Percentiles rank a stretch among this genome's conserved stretches.
Evolutionary conservation across 345 rosid genomes (phyloP).

Genomic region (Lumnitzera racemosa): DNA sequence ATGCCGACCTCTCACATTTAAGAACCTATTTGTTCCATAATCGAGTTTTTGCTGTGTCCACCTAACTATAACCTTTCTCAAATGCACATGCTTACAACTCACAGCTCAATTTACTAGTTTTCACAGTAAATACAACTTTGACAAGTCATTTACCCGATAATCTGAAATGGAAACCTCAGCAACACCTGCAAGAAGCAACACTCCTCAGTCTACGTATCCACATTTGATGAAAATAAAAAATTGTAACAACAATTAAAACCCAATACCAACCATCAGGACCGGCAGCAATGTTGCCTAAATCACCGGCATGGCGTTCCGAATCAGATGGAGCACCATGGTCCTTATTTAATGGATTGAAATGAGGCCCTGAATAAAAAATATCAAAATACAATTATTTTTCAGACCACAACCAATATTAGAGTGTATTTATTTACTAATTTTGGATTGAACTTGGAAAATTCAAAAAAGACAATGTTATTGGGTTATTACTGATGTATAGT

Average conservation of each 20-base stretch:
- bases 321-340: constrained; percentile 74
- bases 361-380: constrained; percentile 48
- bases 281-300: constrained; percentile 81
- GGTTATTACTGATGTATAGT: not conserved
- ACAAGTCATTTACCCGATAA: constrained; percentile 32
- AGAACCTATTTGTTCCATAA: too few relatives aligned
- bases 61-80: too few relatives aligned
- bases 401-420: too few relatives aligned
- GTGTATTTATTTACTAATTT: too few relatives aligned
- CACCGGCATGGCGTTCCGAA: constrained; percentile 84
- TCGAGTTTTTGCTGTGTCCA: too few relatives aligned
- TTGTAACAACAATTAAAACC: not conserved
- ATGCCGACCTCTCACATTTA: too few relatives aligned
- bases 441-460: not conserved
- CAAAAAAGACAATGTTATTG: not conserved
- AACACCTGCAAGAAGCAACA: constrained; percentile 48
- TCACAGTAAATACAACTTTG: too few relatives aligned
- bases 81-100: too few relatives aligned
- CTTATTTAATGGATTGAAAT: constrained; percentile 84
- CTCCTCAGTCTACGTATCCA: not conserved
- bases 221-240: not conserved
- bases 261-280: constrained; percentile 57
- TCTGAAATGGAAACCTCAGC: constrained; percentile 73
- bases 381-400: too few relatives aligned
- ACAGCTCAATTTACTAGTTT: too few relatives aligned